Base-by-base conservation (phyloP, 768 basidiomycete species). In the Udeniomyces megalosporus region DNA sequence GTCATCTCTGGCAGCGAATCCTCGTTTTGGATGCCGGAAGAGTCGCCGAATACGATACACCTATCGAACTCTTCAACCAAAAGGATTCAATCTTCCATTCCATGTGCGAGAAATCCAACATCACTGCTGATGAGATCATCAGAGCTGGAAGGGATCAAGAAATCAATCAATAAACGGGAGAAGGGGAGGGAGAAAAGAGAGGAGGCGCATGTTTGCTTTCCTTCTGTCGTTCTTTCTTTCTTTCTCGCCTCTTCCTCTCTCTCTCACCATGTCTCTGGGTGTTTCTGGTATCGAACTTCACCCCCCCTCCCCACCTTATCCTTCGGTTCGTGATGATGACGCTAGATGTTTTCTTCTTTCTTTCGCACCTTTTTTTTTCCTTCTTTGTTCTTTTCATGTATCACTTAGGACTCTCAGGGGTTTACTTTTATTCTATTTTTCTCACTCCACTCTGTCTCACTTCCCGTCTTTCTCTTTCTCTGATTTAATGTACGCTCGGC, bases 51-150 rank as follows among this genome's bases (percentile, higher is more conserved):
- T 86, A 86, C 69, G 88, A 89, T 71, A 84, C 85, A 2, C 88
- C 90, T 0, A 74, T 77, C 29, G 79, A 77, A 48, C 73, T 92
- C 20, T 88, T 81, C 73, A 75, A 71, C 10, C 82, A 82, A 1
- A 90, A 57, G 55, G 76, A 79, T 54, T 82, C 86, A 1, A 83
- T 88, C 66, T 92, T 92, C 77, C 79, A 81, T 45, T 80, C 81
- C 51, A 91, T 93, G 88, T 91, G 88, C 69, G 83, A 87, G 32
- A 81, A 81, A 60, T 85, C 84, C n/a, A 80, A 80, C 35, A 87
- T 92, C 66, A 77, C 81, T n/a, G 70, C 84, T 7, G 81, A 84
- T 34, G 88, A 91, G 47, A 60, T 50, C 58, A 46, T 24, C 22
- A 22, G 55, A 8, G 44, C 8, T 42, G 38, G 38, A 17, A 42